Percentiles rank a stretch among this genome's conserved stretches.
Evolutionary conservation across 176 grass and related monocot species (phyloP).

Genomic region (bread wheat (Triticum aestivum)): DNA sequence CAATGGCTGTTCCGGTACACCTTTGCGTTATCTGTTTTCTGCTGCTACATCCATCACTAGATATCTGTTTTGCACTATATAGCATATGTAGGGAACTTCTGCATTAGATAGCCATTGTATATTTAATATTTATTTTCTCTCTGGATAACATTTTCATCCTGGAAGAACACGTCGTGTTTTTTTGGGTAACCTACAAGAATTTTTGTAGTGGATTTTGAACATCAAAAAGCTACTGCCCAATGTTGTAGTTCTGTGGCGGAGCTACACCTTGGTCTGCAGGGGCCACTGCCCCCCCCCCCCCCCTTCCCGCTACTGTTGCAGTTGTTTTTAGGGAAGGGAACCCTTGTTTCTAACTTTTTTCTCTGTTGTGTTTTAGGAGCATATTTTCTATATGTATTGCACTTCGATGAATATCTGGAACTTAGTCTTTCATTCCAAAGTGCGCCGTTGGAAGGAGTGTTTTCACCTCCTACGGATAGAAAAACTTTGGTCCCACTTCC

Average conservation of each 20-base stretch:
- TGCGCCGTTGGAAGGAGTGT: slow-evolving; percentile 54
- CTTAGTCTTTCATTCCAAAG: slow-evolving; percentile 52
- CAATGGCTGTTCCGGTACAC: slow-evolving; percentile 59
- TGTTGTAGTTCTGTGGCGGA: too few relatives aligned
- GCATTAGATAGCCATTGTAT: neutral
- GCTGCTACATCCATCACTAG: neutral
- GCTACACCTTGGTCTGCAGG: too few relatives aligned
- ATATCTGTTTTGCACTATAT: neutral
- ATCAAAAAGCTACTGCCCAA: too few relatives aligned
- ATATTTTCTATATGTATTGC: slow-evolving; percentile 56
- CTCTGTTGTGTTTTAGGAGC: slow-evolving; percentile 55
- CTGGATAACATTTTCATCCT: slow-evolving; percentile 3
- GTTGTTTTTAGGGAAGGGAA: slow-evolving; percentile 23
- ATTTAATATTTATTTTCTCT: neutral
- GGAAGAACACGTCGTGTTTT: neutral
- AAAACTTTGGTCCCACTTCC: slow-evolving; percentile 43
- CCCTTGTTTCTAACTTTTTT: slow-evolving; percentile 31
- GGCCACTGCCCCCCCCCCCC: too few relatives aligned
- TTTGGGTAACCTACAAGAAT: neutral
- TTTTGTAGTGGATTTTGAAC: neutral
- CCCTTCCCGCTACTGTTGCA: neutral
- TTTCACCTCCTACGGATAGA: slow-evolving; percentile 55
- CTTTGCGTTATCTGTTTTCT: slow-evolving; percentile 31
- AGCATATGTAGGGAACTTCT: neutral
- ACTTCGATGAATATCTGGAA: slow-evolving; percentile 41